Percentiles rank a stretch among this genome's conserved stretches.
Conservation (phyloP, 305 asterid species). For the Solanum hybrid region DNA sequence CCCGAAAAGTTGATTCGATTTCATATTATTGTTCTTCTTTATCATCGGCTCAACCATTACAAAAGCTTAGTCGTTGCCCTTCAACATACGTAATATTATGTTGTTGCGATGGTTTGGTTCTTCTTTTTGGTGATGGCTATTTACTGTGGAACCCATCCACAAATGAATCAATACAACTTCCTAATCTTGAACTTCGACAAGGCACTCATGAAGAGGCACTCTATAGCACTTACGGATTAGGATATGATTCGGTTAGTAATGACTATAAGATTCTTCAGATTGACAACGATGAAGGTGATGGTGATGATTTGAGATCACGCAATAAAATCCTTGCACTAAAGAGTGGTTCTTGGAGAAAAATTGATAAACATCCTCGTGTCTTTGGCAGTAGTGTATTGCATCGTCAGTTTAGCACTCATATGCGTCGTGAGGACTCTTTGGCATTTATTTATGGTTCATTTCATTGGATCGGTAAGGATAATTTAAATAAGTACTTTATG, state of each 20-base stretch:
- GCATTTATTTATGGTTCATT: background rate
- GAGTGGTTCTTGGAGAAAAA: background rate
- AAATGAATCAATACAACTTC: background rate
- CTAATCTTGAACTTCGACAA: background rate
- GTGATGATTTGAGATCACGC: background rate
- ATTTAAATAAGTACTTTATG: background rate
- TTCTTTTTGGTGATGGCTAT: background rate
- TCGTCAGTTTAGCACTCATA: background rate
- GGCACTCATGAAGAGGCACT: background rate
- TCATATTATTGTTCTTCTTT: background rate
- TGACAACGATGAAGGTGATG: background rate
- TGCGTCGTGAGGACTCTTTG: background rate
- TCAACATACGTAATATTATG: background rate
- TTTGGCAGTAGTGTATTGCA: background rate
- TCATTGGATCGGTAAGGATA: background rate
- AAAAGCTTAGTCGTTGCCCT: background rate
- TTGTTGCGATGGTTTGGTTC: background rate
- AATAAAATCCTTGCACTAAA: background rate
- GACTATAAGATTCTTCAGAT: background rate
- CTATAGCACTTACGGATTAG: background rate
- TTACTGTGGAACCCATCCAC: background rate
- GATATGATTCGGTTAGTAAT: background rate
- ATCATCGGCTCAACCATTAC: background rate
- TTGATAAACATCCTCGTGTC: background rate
- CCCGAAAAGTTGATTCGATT: background rate